Percentiles rank a stretch among this genome's conserved stretches.
These are phyloP conservation scores for Teratosphaeria zuluensis DNA, from an alignment of 2,329 filamentous ascomycete genomes.

Conservation along the genomic window DNA sequence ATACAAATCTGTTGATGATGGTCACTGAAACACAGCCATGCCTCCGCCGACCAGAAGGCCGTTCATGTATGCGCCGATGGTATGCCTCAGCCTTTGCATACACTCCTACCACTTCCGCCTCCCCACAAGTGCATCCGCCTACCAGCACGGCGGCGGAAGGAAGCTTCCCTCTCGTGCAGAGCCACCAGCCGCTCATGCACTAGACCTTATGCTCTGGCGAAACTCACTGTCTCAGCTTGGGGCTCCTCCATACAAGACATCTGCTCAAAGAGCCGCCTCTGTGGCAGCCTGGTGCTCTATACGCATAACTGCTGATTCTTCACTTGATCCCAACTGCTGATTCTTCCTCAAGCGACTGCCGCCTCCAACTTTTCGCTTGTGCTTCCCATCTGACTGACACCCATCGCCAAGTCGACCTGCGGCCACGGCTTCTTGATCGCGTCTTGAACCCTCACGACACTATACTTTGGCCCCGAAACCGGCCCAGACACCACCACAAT, in stretches of 20 bases:
- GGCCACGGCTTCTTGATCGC: conserved; percentile 80
- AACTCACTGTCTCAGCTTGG: not conserved
- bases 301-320: not conserved
- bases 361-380: conserved; percentile 7
- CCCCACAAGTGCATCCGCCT: not conserved
- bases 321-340: not conserved
- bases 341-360: not conserved
- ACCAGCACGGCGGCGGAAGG: too few species aligned
- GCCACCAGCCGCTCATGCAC: not conserved
- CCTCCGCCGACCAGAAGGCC: not conserved
- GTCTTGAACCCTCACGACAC: conserved; percentile 77
- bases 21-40: not conserved
- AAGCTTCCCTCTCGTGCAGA: not conserved
- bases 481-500: conserved; percentile 81
- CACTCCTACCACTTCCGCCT: not conserved
- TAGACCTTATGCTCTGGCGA: not conserved
- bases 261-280: not conserved
- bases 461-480: conserved; percentile 80
- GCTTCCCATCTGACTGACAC: conserved; percentile 8
- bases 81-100: not conserved
- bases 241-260: not conserved
- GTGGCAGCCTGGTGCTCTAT: not conserved
- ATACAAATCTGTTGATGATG: not conserved
- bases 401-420: conserved; percentile 28
- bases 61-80: not conserved